Percentiles rank a stretch among this genome's conserved stretches.
phyloP scores from a whole-genome alignment of 495 filamentous ascomycete genomes.

The Talaromyces stipitatus region DNA sequence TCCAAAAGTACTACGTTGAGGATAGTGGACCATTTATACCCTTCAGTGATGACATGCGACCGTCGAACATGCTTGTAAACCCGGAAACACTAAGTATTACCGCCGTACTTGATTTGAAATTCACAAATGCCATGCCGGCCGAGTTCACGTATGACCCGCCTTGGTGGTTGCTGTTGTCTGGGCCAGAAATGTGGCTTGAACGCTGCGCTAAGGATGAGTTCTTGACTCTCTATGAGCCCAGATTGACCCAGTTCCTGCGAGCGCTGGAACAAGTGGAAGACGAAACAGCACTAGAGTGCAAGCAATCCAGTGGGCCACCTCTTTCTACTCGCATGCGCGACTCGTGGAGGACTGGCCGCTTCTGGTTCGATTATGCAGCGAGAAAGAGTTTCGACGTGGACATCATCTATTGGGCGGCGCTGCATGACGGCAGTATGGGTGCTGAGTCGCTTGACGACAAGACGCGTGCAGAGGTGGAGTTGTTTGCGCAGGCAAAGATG shows the following conservation, averaged over 20 bases:
- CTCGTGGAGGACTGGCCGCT: slow-evolving; percentile 28
- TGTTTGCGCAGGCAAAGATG: slow-evolving; percentile 19
- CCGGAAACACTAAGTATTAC: slow-evolving; percentile 30
- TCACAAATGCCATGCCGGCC: slow-evolving; percentile 33
- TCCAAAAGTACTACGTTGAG: slow-evolving; percentile 25
- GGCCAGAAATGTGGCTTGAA: slow-evolving; percentile 29
- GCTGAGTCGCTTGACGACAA: slow-evolving; percentile 24
- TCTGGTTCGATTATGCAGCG: slow-evolving; percentile 35
- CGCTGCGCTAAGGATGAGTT: slow-evolving; percentile 26
- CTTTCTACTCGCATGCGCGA: slow-evolving; percentile 33
- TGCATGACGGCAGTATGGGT: slow-evolving; percentile 22
- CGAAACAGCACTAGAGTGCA: slow-evolving; percentile 12
- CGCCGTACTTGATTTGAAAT: slow-evolving; percentile 35
- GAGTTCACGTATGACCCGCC: slow-evolving; percentile 35
- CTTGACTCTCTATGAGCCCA: slow-evolving; percentile 24
- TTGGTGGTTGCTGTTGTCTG: slow-evolving; percentile 33
- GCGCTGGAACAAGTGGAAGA: slow-evolving; percentile 18
- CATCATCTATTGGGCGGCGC: slow-evolving; percentile 28
- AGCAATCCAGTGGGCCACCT: slow-evolving; percentile 10
- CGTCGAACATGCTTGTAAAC: slow-evolving; percentile 34
- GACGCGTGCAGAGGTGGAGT: slow-evolving; percentile 21
- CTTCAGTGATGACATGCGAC: slow-evolving; percentile 35
- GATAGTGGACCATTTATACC: slow-evolving; percentile 28
- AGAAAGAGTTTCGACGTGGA: slow-evolving; percentile 35
- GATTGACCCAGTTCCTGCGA: slow-evolving; percentile 22